These are phyloP conservation scores for Aspergillus bombycis DNA, from an alignment of 2,329 filamentous ascomycete species.

Conservation along the genomic window DNA sequence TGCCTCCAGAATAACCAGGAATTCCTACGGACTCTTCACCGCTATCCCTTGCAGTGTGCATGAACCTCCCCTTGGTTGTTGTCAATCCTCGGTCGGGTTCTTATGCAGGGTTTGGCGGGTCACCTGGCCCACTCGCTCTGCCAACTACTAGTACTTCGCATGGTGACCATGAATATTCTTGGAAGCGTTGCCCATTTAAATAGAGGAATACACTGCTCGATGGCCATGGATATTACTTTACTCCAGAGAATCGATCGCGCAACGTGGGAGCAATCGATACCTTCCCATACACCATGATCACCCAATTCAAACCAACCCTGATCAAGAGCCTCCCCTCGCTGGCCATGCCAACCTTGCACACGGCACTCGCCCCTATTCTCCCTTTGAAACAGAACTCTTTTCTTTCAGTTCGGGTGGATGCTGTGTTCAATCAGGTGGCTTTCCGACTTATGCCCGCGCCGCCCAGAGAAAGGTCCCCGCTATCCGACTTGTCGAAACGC, in stretches of 20 bases:
- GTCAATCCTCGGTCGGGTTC: slow-evolving; percentile 48
- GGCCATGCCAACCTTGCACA: slow-evolving; percentile 2
- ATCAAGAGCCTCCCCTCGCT: slow-evolving; percentile 13
- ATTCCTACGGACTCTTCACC: neutral
- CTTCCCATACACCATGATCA: slow-evolving; percentile 44
- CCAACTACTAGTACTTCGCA: slow-evolving; percentile 40
- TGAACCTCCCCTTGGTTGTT: slow-evolving; percentile 27
- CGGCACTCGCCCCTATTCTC: slow-evolving; percentile 13
- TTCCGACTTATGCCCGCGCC: slow-evolving; percentile 13
- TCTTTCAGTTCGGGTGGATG: slow-evolving; percentile 13
- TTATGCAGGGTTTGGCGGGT: slow-evolving; percentile 49
- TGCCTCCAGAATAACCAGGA: no score
- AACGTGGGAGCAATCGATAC: slow-evolving; percentile 36
- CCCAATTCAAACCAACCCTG: slow-evolving; percentile 32
- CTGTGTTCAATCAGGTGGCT: neutral
- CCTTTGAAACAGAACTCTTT: slow-evolving; percentile 14
- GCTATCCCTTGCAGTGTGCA: neutral
- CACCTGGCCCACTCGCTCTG: slow-evolving; percentile 41
- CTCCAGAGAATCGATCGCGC: slow-evolving; percentile 38
- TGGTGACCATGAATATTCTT: slow-evolving; percentile 49
- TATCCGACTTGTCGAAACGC: slow-evolving; percentile 24
- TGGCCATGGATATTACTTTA: slow-evolving; percentile 46
- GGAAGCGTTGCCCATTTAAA: slow-evolving; percentile 49
- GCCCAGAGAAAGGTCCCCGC: slow-evolving; percentile 1
- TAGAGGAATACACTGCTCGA: slow-evolving; percentile 51